phyloP scores from a whole-genome alignment of 257 asterid species.

The Nemophila menziesii region DNA sequence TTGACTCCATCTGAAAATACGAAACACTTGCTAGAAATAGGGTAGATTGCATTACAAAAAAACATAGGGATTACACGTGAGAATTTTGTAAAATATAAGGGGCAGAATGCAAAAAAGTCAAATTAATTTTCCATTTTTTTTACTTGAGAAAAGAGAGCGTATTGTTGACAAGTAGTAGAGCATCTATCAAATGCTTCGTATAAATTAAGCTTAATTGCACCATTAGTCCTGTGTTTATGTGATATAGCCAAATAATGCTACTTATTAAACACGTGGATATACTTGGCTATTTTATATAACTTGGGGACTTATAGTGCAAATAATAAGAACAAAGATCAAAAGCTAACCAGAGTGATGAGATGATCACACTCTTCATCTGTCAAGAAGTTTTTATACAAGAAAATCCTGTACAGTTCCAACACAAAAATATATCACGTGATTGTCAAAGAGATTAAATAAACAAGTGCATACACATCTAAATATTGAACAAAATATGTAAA shows the following conservation, averaged over 20 bases:
- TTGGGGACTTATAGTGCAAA: background rate
- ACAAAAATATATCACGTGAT: background rate
- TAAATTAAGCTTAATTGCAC: background rate
- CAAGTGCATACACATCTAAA: background rate
- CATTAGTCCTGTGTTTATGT: background rate
- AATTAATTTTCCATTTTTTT: too few relatives aligned
- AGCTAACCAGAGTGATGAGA: constrained; percentile 59
- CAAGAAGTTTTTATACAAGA: constrained; percentile 54
- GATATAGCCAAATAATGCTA: background rate
- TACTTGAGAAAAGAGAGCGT: too few relatives aligned
- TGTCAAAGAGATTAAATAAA: background rate
- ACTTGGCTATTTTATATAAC: too few relatives aligned
- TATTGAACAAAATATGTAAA: constrained; percentile 3
- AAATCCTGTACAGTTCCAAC: constrained; percentile 39
- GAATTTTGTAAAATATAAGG: too few relatives aligned
- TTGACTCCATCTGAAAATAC: too few relatives aligned
- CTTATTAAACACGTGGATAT: too few relatives aligned
- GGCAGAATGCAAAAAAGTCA: too few relatives aligned
- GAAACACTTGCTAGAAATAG: too few relatives aligned
- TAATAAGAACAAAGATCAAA: background rate
- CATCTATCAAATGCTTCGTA: too few relatives aligned
- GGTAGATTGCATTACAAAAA: too few relatives aligned
- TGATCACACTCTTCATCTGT: constrained; percentile 76
- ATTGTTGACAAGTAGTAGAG: too few relatives aligned
- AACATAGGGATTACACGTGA: too few relatives aligned